phyloP scores from a whole-genome alignment of 345 rosid genomes.

The Acer negundo region DNA sequence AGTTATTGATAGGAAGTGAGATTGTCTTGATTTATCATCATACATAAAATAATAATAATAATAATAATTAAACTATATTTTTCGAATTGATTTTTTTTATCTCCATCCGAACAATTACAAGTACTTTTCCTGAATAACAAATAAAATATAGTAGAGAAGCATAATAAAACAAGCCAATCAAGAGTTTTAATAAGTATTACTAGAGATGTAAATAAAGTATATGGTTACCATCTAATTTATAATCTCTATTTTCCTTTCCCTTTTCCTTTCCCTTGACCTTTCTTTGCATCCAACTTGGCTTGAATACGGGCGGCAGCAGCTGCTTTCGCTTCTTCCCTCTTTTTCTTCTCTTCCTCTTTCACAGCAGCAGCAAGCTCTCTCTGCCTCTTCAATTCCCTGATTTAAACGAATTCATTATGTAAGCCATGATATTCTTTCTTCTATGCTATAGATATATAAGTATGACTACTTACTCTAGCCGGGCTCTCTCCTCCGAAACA shows the following conservation, averaged over 20 bases:
- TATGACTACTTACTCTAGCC: constrained; percentile 83
- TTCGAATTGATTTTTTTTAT: too few species aligned
- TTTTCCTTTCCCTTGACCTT: constrained; percentile 78
- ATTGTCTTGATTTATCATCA: not conserved
- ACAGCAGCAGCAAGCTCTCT: constrained; percentile 75
- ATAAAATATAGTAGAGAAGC: not conserved
- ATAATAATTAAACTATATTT: too few species aligned
- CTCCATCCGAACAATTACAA: too few species aligned
- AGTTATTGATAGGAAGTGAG: not conserved
- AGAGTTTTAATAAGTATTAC: too few species aligned
- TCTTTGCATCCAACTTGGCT: constrained; percentile 87
- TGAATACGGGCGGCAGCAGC: constrained; percentile 90
- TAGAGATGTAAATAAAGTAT: too few species aligned
- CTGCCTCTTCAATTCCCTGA: constrained; percentile 90
- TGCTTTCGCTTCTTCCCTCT: constrained; percentile 92
- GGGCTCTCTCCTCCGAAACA: constrained; percentile 80
- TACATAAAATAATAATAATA: too few species aligned
- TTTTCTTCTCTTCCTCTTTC: constrained; percentile 86
- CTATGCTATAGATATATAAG: not conserved
- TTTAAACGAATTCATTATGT: not conserved
- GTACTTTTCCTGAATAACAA: too few species aligned
- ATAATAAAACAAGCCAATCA: not conserved
- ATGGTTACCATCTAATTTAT: not conserved
- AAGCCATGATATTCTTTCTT: not conserved
- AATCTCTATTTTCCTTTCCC: constrained; percentile 60